Base-by-base conservation (phyloP, 1,284 basidiomycete species). In the Malassezia japonica region DNA sequence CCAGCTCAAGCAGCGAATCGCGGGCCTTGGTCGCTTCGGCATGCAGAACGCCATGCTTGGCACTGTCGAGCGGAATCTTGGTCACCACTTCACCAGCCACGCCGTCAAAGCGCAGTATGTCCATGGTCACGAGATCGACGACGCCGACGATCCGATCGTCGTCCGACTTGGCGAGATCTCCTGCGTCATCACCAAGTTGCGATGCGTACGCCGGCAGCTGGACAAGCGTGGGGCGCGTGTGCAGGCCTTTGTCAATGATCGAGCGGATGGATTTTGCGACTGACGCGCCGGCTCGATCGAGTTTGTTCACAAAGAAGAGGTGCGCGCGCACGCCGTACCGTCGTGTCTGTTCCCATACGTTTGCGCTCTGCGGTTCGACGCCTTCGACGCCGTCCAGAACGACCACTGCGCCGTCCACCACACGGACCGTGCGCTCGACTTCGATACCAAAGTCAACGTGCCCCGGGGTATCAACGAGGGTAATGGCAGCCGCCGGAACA, bases 361-460 rank as follows among this genome's bases (percentile, higher is more conserved):
- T 85, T 65, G 82, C 85, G 0, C 87, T 91, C 70, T 91, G 87
- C 5, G 85, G 81, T 73, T 91, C 87, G 1, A 90, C 87, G 4
- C 87, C 87, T 74, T 90, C 88, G 0, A 91, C 87, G 0, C 86
- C 85, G 71, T 91, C 87, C 31, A 91, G 81, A 16, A 91, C 75
- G 15, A 91, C 84, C 13, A 91, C 82, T 4, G 86, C 86, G 51
- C 88, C 88, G 63, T 91, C 87, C 1, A 89, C 82, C 8, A 91
- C 84, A 15, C 87, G 81, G 64, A 87, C 87, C 12, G 87, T 87
- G 61, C 87, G 85, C 72, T 90, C 88, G 9, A 91, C 88, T 65
- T 91, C 87, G 84, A 91, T 89, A 2, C 87, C 87, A 74, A 91
- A 91, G 73, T 91, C 87, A 6, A 87, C 86, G 73, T 91, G 87